Percentiles rank a stretch among this genome's conserved stretches.
Evolutionary conservation across 192 early-diverging fungal genomes (phyloP).

Genomic region (Linnemannia exigua): DNA sequence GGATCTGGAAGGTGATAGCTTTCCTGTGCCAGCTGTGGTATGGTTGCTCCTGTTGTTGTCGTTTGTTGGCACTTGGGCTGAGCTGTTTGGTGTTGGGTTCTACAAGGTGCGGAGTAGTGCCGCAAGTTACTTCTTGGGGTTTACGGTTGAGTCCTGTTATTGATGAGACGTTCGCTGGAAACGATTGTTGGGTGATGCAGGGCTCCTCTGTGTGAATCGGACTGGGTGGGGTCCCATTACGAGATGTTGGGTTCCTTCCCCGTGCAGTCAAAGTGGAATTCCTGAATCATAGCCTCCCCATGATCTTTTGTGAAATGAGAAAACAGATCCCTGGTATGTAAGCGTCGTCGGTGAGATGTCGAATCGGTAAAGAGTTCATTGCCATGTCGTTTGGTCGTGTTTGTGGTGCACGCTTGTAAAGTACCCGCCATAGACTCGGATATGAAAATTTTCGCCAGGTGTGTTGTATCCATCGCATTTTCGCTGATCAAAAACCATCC

Average conservation of each 20-base stretch:
- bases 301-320: background rate
- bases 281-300: constrained; percentile 10
- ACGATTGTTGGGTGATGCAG: background rate
- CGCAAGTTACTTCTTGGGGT: background rate
- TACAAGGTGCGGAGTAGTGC: background rate
- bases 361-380: background rate
- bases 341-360: background rate
- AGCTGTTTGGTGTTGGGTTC: background rate
- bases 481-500: background rate
- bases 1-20: background rate
- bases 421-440: background rate
- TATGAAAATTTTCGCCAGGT: background rate
- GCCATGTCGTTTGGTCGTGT: background rate
- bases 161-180: background rate
- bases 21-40: background rate
- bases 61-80: background rate
- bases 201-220: background rate
- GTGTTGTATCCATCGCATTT: constrained; percentile 23
- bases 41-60: background rate
- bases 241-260: background rate
- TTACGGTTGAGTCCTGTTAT: background rate
- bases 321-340: background rate
- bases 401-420: background rate
- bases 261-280: background rate
- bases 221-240: background rate